A percentile compares a stretch with the other conserved stretches of the same genome.
These are phyloP conservation scores for Acrodontium crateriforme DNA, from an alignment of 2,329 filamentous ascomycete species.

Conservation along the genomic window DNA sequence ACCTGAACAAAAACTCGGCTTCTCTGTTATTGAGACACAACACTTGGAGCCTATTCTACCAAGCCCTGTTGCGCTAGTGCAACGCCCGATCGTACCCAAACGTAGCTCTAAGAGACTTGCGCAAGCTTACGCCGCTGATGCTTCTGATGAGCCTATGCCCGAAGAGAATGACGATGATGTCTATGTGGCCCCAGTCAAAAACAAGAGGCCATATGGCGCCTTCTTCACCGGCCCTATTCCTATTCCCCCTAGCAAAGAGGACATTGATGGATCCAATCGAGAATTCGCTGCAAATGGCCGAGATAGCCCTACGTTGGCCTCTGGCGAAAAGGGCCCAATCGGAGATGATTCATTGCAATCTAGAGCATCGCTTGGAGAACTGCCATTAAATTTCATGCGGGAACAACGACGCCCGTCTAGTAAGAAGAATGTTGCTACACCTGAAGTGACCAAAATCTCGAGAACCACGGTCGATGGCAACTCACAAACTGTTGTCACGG, in stretches of 20 bases:
- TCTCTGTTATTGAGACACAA: slow-evolving; percentile 19
- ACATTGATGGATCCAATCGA: too few relatives aligned
- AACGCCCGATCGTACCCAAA: slow-evolving; percentile 6
- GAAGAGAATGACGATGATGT: too few relatives aligned
- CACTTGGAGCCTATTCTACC: slow-evolving; percentile 8
- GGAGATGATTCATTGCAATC: too few relatives aligned
- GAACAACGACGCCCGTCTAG: too few relatives aligned
- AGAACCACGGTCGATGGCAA: slow-evolving; percentile 45
- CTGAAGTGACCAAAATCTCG: slow-evolving; percentile 3
- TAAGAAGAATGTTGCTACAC: too few relatives aligned
- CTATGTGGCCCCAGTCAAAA: too few relatives aligned
- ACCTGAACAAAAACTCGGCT: slow-evolving; percentile 9
- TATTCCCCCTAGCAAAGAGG: too few relatives aligned
- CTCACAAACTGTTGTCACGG: slow-evolving; percentile 74
- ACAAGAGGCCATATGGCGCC: too few relatives aligned
- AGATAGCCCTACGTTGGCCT: slow-evolving; percentile 12
- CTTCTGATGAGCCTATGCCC: neutral
- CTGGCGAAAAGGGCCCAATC: slow-evolving; percentile 11
- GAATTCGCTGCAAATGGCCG: too few relatives aligned
- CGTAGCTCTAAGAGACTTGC: slow-evolving; percentile 10
- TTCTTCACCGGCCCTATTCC: too few relatives aligned
- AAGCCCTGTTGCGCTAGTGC: neutral
- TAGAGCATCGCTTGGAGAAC: neutral
- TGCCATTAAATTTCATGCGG: slow-evolving; percentile 1
- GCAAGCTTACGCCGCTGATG: slow-evolving; percentile 1